Conservation (phyloP, 306 rosid genomes). For the Acacia confusa region DNA sequence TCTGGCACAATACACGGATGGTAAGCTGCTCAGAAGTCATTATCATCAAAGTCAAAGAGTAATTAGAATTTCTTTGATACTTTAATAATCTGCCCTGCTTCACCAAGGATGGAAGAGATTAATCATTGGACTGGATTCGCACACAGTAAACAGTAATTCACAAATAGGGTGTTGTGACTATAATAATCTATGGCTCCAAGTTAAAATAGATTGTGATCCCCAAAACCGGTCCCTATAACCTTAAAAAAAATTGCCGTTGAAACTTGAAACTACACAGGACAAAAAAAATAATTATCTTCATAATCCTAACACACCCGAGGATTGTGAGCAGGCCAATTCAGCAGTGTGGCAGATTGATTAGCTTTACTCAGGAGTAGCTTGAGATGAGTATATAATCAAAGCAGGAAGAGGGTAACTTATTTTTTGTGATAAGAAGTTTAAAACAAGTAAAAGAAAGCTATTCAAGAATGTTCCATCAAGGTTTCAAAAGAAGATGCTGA, state of each 20-base stretch:
- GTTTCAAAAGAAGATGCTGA: conserved; percentile 7
- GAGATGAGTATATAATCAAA: not conserved
- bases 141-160: not conserved
- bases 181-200: not conserved
- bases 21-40: not conserved
- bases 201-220: not conserved
- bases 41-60: not conserved
- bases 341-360: not conserved
- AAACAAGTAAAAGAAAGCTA: not conserved
- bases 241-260: not conserved
- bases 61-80: not conserved
- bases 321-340: not conserved
- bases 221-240: not conserved
- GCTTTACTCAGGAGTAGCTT: not conserved
- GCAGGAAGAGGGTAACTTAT: not conserved
- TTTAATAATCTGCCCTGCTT: not conserved
- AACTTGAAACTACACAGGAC: not conserved
- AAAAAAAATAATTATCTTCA: not conserved
- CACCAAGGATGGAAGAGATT: not conserved
- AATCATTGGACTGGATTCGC: not conserved
- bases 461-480: not conserved
- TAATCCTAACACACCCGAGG: not conserved
- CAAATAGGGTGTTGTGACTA: not conserved
- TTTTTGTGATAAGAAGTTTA: not conserved
- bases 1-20: not conserved